A percentile compares a stretch with the other conserved stretches of the same genome.
Conservation (phyloP, 805 yeast genomes). For the Metschnikowia drakensbergensis region DNA sequence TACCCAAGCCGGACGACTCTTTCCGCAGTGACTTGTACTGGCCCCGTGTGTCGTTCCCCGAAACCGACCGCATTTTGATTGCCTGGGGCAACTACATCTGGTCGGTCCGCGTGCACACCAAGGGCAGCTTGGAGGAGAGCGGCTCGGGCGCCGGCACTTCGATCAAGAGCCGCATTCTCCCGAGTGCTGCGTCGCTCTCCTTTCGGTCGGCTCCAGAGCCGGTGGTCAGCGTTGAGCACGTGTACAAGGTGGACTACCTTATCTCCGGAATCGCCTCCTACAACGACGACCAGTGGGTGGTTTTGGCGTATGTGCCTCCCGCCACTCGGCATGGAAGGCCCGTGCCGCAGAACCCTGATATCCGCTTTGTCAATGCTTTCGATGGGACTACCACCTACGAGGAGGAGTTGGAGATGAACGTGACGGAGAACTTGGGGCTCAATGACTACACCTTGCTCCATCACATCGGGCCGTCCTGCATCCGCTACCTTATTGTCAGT, state of each 20-base stretch:
- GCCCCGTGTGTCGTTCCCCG: conserved; percentile 71
- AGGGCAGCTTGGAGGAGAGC: conserved; percentile 1
- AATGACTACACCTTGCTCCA: conserved; percentile 76
- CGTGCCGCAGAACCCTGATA: conserved; percentile 59
- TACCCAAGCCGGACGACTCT: conserved; percentile 53
- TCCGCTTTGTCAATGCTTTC: conserved; percentile 59
- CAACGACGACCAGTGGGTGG: conserved; percentile 64
- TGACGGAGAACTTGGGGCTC: conserved; percentile 53
- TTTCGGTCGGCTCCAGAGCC: conserved; percentile 44
- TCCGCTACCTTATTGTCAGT: conserved; percentile 64
- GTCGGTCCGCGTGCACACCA: conserved; percentile 47
- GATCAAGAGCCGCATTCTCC: conserved; percentile 36
- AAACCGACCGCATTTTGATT: conserved; percentile 59
- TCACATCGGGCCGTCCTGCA: conserved; percentile 37
- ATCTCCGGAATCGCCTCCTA: conserved; percentile 79
- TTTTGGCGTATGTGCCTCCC: conserved; percentile 51
- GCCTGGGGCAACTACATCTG: conserved; percentile 85
- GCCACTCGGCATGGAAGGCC: conserved; percentile 18
- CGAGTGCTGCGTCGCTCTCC: conserved; percentile 53
- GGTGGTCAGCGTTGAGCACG: conserved; percentile 46
- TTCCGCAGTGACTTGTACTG: conserved; percentile 76
- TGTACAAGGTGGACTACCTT: conserved; percentile 46
- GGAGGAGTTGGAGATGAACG: conserved; percentile 69
- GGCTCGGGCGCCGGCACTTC: conserved; percentile 20
- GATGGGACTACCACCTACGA: conserved; percentile 72